These are phyloP conservation scores for Glycine latifolia DNA, from an alignment of 306 rosid genomes.

Conservation along the genomic window DNA sequence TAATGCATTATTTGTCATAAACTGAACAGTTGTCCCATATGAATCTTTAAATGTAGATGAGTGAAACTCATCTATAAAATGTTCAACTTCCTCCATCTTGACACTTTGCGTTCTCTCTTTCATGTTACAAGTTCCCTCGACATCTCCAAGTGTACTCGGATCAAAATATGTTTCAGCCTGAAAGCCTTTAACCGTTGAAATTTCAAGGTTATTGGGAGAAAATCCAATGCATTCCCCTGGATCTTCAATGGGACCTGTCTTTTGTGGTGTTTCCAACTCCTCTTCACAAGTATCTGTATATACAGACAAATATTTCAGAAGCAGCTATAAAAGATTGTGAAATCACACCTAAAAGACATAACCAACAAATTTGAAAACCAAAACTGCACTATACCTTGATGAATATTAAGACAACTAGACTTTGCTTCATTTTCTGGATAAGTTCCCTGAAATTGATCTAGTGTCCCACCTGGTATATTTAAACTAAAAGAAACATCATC, in stretches of 20 bases:
- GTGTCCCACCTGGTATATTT: not conserved
- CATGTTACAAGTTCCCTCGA: conserved; percentile 9
- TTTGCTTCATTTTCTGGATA: conserved; percentile 3
- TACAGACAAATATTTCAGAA: not conserved
- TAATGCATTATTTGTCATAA: not conserved
- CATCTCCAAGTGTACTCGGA: conserved; percentile 8
- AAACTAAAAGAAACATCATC: conserved; percentile 1
- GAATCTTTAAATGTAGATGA: conserved; percentile 32
- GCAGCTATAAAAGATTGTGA: not conserved
- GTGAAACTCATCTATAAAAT: conserved; percentile 7
- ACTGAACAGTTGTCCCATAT: not conserved
- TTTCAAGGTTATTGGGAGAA: conserved; percentile 17
- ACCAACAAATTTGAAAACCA: conserved; percentile 11
- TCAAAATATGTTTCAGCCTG: conserved; percentile 23
- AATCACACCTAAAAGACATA: not conserved
- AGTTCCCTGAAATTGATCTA: not conserved
- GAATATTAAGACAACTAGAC: not conserved
- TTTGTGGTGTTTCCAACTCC: conserved; percentile 7
- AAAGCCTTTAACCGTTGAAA: conserved; percentile 8
- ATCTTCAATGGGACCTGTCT: conserved; percentile 7
- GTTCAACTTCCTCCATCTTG: conserved; percentile 17
- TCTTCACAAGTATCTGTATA: conserved; percentile 29
- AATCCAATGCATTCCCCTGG: conserved; percentile 13
- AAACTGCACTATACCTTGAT: conserved; percentile 27
- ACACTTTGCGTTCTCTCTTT: conserved; percentile 1